Percentiles rank a stretch among this genome's conserved stretches.
Conservation (phyloP, 2,329 filamentous ascomycete genomes). For the Xylariaceae sp. region DNA sequence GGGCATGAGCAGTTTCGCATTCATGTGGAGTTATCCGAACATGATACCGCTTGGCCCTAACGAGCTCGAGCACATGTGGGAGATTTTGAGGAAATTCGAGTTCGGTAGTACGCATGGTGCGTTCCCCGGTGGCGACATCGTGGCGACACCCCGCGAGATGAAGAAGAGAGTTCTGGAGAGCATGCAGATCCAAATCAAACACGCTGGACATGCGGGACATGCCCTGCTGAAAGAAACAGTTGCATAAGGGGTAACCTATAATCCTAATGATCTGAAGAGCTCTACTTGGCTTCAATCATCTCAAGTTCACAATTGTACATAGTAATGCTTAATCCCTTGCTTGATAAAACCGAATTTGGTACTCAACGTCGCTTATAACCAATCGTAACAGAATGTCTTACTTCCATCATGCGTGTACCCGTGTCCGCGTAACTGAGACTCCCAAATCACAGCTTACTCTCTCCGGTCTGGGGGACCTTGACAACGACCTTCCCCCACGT, state of each 20-base stretch:
- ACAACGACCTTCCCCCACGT: conserved; percentile 98
- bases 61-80: conserved; percentile 65
- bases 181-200: conserved; percentile 65
- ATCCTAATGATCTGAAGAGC: background rate
- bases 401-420: background rate
- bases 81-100: conserved; percentile 53
- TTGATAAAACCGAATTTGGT: background rate
- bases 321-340: background rate
- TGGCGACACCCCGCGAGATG: conserved; percentile 42
- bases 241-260: conserved; percentile 1
- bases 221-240: conserved; percentile 33
- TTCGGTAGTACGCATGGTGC: conserved; percentile 64
- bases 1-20: conserved; percentile 54
- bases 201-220: conserved; percentile 43
- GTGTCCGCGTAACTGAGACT: background rate
- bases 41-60: conserved; percentile 64
- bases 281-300: background rate
- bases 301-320: background rate
- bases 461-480: conserved; percentile 65
- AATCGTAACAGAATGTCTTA: background rate
- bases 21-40: conserved; percentile 75
- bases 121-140: conserved; percentile 60
- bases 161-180: conserved; percentile 66
- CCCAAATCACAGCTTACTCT: conserved; percentile 47
- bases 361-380: background rate